A percentile compares a stretch with the other conserved stretches of the same genome.
Evolutionary conservation across 352 stramenopile genomes (phyloP).

Genomic region (Phytophthora multivora): DNA sequence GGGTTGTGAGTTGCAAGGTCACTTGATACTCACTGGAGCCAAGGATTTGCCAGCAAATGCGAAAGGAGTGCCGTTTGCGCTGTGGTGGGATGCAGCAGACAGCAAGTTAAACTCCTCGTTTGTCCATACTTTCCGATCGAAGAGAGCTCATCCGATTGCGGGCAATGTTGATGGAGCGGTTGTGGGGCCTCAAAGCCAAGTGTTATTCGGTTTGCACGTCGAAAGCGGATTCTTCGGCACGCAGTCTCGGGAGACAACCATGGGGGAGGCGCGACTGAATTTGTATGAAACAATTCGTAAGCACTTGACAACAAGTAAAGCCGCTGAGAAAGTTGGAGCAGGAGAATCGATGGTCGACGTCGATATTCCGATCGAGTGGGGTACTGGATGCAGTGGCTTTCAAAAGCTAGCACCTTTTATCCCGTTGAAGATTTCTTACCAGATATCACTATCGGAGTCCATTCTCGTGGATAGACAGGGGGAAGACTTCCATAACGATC

Average conservation of each 20-base stretch:
- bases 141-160: not conserved
- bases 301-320: not conserved
- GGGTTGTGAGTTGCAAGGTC: slow-evolving; percentile 52
- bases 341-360: not conserved
- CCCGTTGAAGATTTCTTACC: slow-evolving; percentile 5
- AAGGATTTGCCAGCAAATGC: not conserved
- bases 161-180: not conserved
- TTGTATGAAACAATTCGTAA: slow-evolving; percentile 10
- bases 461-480: not conserved
- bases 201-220: slow-evolving; percentile 24
- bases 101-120: slow-evolving; percentile 52
- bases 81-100: slow-evolving; percentile 63
- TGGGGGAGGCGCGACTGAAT: slow-evolving; percentile 34
- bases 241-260: slow-evolving; percentile 11
- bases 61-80: slow-evolving; percentile 39
- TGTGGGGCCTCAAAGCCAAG: slow-evolving; percentile 20
- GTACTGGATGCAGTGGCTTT: not conserved
- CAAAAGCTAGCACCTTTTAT: slow-evolving; percentile 1
- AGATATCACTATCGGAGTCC: not conserved
- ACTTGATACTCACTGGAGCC: slow-evolving; percentile 23
- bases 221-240: slow-evolving; percentile 33
- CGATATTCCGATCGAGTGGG: slow-evolving; percentile 9
- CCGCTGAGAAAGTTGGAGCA: not conserved
- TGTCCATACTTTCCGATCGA: slow-evolving; percentile 28
- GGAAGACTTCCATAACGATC: no score